phyloP scores from a whole-genome alignment of 495 filamentous ascomycete genomes.

The Bacidia rubella region DNA sequence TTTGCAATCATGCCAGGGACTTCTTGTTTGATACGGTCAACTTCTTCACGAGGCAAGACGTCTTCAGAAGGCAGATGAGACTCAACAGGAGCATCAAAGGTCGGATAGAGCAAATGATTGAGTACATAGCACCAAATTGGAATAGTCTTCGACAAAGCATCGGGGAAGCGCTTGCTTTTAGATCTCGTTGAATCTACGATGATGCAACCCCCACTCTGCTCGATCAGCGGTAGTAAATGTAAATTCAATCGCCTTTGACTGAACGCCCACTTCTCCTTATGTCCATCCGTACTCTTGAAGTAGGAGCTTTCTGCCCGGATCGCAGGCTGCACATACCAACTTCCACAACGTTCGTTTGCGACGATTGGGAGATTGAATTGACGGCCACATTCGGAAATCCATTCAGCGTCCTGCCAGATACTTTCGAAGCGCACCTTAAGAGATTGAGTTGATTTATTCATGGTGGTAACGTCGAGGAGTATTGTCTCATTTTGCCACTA shows the following conservation, averaged over 20 bases:
- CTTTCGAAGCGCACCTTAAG: conserved; percentile 66
- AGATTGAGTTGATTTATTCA: conserved; percentile 56
- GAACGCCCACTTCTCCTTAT: conserved; percentile 80
- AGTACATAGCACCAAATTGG: conserved; percentile 86
- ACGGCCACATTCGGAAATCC: conserved; percentile 43
- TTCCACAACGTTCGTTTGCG: conserved; percentile 86
- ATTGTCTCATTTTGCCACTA: no score
- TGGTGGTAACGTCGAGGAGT: no score
- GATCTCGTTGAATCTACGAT: conserved; percentile 88
- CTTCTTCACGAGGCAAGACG: neutral
- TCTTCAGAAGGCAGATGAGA: neutral
- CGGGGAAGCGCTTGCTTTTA: conserved; percentile 86
- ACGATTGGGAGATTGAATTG: conserved; percentile 59
- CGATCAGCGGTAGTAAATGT: conserved; percentile 54
- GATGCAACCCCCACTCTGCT: conserved; percentile 59
- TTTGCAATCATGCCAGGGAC: conserved; percentile 42
- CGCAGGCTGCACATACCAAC: conserved; percentile 76
- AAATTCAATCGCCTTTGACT: conserved; percentile 73
- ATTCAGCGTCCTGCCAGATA: conserved; percentile 53
- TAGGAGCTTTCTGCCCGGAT: conserved; percentile 61
- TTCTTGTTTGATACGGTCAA: neutral
- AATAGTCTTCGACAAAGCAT: conserved; percentile 83
- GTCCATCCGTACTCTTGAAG: conserved; percentile 97
- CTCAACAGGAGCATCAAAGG: no score
- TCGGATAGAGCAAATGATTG: conserved; percentile 60